phyloP scores from a whole-genome alignment of 1,284 basidiomycete genomes.

The Trichosporon sp. region DNA sequence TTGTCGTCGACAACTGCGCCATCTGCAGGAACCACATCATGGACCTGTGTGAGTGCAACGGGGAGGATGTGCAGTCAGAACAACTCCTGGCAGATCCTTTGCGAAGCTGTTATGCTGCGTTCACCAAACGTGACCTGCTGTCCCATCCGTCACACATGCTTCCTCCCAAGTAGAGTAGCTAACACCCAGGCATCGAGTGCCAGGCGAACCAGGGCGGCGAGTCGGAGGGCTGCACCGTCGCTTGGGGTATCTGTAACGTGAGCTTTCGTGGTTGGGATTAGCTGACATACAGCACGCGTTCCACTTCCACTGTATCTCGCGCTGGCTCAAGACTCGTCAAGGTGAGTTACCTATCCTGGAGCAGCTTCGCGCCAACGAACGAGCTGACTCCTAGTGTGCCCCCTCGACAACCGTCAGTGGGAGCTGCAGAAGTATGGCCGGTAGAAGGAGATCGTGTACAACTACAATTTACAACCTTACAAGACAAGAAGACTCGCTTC shows the following conservation, averaged over 20 bases:
- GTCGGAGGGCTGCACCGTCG: conserved; percentile 93
- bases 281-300: conserved; percentile 79
- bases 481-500: neutral
- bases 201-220: conserved; percentile 98
- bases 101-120: too few relatives aligned
- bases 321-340: conserved; percentile 98
- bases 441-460: conserved; percentile 32
- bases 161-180: conserved; percentile 4
- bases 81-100: too few relatives aligned
- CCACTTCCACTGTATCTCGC: conserved; percentile 99
- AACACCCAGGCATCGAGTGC: conserved; percentile 87
- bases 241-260: conserved; percentile 99
- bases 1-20: conserved; percentile 93
- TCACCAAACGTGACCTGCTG: too few relatives aligned
- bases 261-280: neutral
- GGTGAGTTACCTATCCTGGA: conserved; percentile 40
- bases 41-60: conserved; percentile 78
- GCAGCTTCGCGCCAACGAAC: too few relatives aligned
- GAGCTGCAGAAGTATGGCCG: conserved; percentile 58
- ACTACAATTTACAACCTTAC: neutral
- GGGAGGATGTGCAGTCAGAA: too few relatives aligned
- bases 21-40: conserved; percentile 98
- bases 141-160: too few relatives aligned
- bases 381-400: conserved; percentile 69
- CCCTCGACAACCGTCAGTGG: conserved; percentile 77